Conservation (phyloP, 148 eudicot genomes). For the Vaccinium macrocarpon region DNA sequence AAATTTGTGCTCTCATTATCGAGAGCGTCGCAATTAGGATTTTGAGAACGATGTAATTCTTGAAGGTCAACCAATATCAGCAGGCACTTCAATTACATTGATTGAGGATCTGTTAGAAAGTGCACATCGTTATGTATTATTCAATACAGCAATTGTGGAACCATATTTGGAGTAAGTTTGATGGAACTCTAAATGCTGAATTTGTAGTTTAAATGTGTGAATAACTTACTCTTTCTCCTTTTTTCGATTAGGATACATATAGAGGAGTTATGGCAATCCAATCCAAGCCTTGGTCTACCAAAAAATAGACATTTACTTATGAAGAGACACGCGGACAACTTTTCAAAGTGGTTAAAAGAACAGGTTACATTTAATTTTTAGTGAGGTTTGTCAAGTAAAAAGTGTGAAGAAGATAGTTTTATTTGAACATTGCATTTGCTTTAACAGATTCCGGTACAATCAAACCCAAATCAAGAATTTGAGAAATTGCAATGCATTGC, state of each 20-base stretch:
- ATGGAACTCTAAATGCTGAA: not conserved
- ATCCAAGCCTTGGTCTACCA: not conserved
- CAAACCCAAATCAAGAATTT: not conserved
- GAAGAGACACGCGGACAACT: not conserved
- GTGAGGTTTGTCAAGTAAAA: not conserved
- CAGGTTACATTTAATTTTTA: not conserved
- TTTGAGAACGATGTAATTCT: not conserved
- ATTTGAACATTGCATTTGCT: not conserved
- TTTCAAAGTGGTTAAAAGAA: not conserved
- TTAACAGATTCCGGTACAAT: not conserved
- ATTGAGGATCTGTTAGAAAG: not conserved
- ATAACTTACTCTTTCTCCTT: not conserved
- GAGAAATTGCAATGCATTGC: not conserved
- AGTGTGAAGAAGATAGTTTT: not conserved
- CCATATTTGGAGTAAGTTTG: constrained; percentile 1
- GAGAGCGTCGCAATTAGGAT: not conserved
- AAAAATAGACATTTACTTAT: not conserved
- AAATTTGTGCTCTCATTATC: not conserved
- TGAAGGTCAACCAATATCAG: not conserved
- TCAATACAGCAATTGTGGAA: not conserved
- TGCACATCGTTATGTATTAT: not conserved
- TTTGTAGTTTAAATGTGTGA: not conserved
- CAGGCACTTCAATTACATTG: not conserved
- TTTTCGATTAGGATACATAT: not conserved
- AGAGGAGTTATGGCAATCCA: not conserved